Base-by-base conservation (phyloP, 148 eudicot species). In the Arbutus unedo region DNA sequence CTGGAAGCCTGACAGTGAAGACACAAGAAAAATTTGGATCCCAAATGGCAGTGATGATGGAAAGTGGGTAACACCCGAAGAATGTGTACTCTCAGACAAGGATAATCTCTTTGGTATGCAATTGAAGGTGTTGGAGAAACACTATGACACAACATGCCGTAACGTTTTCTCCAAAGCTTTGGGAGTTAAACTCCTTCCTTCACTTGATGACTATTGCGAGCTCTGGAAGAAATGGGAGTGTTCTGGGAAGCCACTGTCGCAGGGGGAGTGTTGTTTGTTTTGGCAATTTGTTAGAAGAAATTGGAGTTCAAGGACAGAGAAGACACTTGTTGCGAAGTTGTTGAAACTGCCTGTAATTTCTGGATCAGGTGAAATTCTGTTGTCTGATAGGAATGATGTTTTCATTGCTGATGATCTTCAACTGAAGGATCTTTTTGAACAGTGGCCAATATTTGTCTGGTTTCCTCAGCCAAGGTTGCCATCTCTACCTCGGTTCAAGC, bases 211-310 rank as follows among this genome's bases (percentile, higher is more conserved):
- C 81, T 92, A 89, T 77, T 81, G 87, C 84, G 60, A 71, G 81
- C 91, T 93, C 31, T 93, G 97, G 97, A 92, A 82, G 81, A 76
- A 79, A 21, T 93, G 97, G 97, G 94, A 91, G 78, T 64, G 70
- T 25, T 81, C 91, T 45, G 87, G 83, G 49, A 16, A 44, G 77
- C 3, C 16, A 23, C 31, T 90, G 19, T 86, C 91, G 5, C 25
- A 59, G 45, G 54, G n/a, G 6, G 87, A 88, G 18, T 92, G 91
- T 53, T 80, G 76, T 83, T 85, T 92, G 6, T 91, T 93, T 68
- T 93, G 95, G 97, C 79, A 82, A 7, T 86, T 86, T 67, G 77
- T 90, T 21, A 66, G 82, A 7, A 48, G 45, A 41, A 80, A 84
- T 16, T 83, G 88, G 90, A 79, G 82, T 54, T 0, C n/a, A n/a